These are phyloP conservation scores for Cylindrotheca closterium DNA, from an alignment of 108 stramenopile species.

Conservation along the genomic window DNA sequence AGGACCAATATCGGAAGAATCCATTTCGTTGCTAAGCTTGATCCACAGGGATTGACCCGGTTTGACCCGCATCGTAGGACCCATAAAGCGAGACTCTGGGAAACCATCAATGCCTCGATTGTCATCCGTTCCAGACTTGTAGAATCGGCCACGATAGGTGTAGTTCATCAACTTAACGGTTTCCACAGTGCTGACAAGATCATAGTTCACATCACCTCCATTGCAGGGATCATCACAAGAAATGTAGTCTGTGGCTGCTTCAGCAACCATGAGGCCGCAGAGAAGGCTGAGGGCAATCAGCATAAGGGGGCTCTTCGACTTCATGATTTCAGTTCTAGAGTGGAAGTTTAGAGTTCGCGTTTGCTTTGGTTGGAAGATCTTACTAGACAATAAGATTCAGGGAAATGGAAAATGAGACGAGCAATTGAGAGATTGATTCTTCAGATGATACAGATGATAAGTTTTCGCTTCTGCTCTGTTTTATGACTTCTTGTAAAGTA, in stretches of 20 bases:
- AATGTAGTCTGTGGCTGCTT: slow-evolving; percentile 21
- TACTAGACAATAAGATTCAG: no score
- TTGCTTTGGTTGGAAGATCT: no score
- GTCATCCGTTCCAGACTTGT: slow-evolving; percentile 3
- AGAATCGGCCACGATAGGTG: slow-evolving; percentile 39
- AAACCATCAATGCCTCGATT: neutral
- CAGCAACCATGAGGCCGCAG: neutral
- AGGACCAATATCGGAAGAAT: neutral
- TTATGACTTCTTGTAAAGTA: no score
- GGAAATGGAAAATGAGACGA: no score
- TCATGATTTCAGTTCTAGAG: no score
- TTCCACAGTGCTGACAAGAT: slow-evolving; percentile 20
- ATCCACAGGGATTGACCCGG: slow-evolving; percentile 48
- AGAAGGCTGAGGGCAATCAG: neutral
- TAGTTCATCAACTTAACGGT: slow-evolving; percentile 32
- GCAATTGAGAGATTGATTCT: no score
- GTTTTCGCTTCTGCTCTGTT: no score
- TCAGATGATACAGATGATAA: no score
- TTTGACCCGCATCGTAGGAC: slow-evolving; percentile 44
- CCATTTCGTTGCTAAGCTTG: slow-evolving; percentile 40
- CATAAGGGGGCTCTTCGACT: neutral
- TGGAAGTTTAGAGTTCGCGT: no score
- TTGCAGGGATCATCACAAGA: slow-evolving; percentile 36
- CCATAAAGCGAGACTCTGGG: slow-evolving; percentile 15
- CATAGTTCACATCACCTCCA: slow-evolving; percentile 50